Evolutionary conservation across 2,329 filamentous ascomycete genomes (phyloP).

Genomic region (Botrytis pseudocinerea): DNA sequence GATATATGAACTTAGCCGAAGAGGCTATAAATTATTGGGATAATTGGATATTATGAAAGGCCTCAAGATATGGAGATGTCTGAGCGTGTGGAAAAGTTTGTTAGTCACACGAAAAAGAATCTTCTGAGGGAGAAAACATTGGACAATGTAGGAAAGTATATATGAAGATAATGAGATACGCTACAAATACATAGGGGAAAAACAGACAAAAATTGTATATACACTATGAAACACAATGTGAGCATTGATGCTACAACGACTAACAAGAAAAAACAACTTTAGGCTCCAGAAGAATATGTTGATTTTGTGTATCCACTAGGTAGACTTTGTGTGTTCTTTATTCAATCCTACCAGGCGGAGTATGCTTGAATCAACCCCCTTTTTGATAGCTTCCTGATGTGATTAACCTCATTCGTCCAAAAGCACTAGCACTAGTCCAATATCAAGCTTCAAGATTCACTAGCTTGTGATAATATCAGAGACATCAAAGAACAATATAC

Average conservation of each 20-base stretch:
- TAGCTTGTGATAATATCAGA: neutral
- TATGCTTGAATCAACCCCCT: neutral
- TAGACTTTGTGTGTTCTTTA: neutral
- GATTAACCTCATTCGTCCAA: neutral
- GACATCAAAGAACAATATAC: neutral
- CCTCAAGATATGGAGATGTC: too few species aligned
- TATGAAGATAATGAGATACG: neutral
- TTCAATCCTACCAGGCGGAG: neutral
- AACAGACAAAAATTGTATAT: neutral
- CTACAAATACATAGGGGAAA: neutral
- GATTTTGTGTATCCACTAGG: neutral
- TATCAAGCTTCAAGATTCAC: neutral
- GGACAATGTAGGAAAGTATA: neutral
- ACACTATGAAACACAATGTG: neutral
- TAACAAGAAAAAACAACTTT: neutral
- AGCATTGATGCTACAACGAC: neutral
- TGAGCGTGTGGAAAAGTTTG: neutral
- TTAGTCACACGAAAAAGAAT: neutral
- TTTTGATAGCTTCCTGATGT: neutral
- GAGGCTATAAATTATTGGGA: neutral
- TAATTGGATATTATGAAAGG: neutral
- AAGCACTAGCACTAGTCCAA: neutral
- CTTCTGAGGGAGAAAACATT: neutral
- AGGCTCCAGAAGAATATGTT: neutral
- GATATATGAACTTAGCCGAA: neutral